phyloP scores from a whole-genome alignment of 805 yeast species.

The Pichia occidentalis region DNA sequence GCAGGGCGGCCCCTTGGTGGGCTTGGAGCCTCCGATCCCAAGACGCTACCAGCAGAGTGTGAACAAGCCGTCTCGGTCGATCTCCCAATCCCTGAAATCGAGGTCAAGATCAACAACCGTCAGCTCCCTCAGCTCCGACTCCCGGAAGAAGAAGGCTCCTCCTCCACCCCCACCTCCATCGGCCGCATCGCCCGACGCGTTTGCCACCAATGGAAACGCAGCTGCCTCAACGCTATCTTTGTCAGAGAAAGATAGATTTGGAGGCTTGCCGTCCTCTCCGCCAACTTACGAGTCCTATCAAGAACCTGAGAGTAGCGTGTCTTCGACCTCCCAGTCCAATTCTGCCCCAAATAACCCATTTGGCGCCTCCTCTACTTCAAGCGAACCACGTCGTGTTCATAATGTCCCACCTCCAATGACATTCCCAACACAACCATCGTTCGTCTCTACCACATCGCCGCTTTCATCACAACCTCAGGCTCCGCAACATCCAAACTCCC shows the following conservation, averaged over 20 bases:
- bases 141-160: conserved; percentile 26
- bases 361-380: conserved; percentile 11
- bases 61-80: conserved; percentile 5
- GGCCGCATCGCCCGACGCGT: conserved; percentile 18
- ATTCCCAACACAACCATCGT: conserved; percentile 5
- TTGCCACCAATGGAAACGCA: background rate
- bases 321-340: conserved; percentile 11
- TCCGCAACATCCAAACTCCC: conserved; percentile 1
- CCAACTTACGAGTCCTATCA: background rate
- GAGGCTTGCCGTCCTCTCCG: too few species aligned
- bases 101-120: conserved; percentile 14
- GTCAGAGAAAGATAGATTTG: background rate
- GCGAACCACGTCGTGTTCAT: conserved; percentile 7
- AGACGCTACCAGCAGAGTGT: conserved; percentile 40
- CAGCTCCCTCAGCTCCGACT: conserved; percentile 7
- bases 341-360: conserved; percentile 12
- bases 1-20: conserved; percentile 75
- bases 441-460: conserved; percentile 8
- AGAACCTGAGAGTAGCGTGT: background rate
- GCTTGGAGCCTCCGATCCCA: conserved; percentile 80
- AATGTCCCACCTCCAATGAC: conserved; percentile 17
- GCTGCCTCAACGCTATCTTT: background rate
- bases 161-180: conserved; percentile 37
- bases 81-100: conserved; percentile 1
- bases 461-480: conserved; percentile 3